These are phyloP conservation scores for Persicaria maculosa DNA, from an alignment of 148 eudicot species.

Conservation along the genomic window DNA sequence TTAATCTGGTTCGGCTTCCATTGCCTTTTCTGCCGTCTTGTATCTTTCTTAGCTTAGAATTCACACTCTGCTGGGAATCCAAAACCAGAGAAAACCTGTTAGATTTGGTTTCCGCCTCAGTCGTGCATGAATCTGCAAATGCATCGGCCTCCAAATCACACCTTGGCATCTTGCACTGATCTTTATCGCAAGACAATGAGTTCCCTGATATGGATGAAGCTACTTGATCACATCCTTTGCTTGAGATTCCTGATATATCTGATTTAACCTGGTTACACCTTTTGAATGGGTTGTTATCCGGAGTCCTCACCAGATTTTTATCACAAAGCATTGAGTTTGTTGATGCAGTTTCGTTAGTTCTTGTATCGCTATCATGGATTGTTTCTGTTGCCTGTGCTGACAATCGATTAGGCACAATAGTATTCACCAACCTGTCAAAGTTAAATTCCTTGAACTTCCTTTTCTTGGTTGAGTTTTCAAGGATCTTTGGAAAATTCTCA, in stretches of 20 bases:
- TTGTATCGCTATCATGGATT: not conserved
- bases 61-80: slow-evolving; percentile 10
- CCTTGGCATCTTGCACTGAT: slow-evolving; percentile 5
- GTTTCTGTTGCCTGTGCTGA: too few relatives aligned
- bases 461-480: slow-evolving; percentile 3
- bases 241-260: not conserved
- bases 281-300: slow-evolving; percentile 14
- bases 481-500: slow-evolving; percentile 10
- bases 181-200: not conserved
- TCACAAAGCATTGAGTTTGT: not conserved
- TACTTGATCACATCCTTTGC: not conserved
- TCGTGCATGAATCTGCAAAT: slow-evolving; percentile 26
- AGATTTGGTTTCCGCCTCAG: slow-evolving; percentile 27
- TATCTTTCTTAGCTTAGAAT: not conserved
- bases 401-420: not conserved
- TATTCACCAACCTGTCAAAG: not conserved
- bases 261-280: not conserved
- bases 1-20: slow-evolving; percentile 2
- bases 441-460: not conserved
- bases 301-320: slow-evolving; percentile 18
- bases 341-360: not conserved
- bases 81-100: not conserved
- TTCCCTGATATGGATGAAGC: not conserved
- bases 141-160: slow-evolving; percentile 17
- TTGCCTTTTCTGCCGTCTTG: not conserved